phyloP scores from a whole-genome alignment of 176 grass and related monocot species.

The Phyllostachys edulis region DNA sequence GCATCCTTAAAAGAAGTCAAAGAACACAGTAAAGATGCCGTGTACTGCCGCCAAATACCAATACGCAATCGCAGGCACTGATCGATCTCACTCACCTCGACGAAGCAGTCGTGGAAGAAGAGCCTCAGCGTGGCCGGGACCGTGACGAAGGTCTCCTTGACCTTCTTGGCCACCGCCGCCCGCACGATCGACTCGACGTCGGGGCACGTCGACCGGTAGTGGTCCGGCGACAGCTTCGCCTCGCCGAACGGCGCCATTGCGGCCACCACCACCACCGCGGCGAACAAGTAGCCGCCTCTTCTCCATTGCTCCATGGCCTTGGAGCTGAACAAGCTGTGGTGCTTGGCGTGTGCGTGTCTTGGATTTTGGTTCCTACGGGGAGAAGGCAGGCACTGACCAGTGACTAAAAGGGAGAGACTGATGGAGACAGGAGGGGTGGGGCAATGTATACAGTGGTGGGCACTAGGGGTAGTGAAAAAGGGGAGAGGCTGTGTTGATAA shows the following conservation, averaged over 20 bases:
- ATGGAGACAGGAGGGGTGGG: background rate
- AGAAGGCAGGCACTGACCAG: background rate
- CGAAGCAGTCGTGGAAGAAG: conserved; percentile 98
- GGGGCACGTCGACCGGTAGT: conserved; percentile 54
- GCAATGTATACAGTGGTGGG: conserved; percentile 16
- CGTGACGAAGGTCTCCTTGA: conserved; percentile 50
- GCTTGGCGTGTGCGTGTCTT: background rate
- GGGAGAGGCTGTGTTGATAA: background rate
- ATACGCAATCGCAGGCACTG: background rate
- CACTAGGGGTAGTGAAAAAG: background rate
- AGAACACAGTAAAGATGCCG: background rate
- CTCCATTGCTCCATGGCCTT: conserved; percentile 27
- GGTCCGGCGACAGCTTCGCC: conserved; percentile 33
- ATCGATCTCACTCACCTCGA: conserved; percentile 46
- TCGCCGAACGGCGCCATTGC: background rate
- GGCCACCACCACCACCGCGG: background rate
- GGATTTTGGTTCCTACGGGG: background rate
- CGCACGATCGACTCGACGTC: conserved; percentile 54
- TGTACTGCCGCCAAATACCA: background rate
- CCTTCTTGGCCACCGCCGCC: conserved; percentile 43
- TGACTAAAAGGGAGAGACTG: background rate
- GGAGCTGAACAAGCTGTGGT: background rate
- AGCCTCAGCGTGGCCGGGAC: conserved; percentile 58
- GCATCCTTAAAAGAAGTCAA: background rate
- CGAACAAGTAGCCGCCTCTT: background rate